Percentiles rank a stretch among this genome's conserved stretches.
These are phyloP conservation scores for Skeletonema potamos DNA, from an alignment of 108 stramenopile species.

Conservation along the genomic window DNA sequence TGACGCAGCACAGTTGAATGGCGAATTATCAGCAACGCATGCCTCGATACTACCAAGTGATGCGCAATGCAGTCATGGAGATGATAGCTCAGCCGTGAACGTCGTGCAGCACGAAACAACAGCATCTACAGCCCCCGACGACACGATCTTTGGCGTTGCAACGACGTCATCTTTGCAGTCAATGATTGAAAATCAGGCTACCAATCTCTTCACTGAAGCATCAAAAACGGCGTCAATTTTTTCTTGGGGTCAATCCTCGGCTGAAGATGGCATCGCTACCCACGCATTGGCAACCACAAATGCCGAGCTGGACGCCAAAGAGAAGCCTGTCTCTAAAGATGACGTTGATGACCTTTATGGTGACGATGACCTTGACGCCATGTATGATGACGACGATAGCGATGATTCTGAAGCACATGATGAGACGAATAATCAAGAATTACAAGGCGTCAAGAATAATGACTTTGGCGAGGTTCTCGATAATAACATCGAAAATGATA, in stretches of 20 bases:
- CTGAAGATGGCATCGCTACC: not conserved
- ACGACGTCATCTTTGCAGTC: not conserved
- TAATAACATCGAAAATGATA: not conserved
- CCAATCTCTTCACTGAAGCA: slow-evolving; percentile 15
- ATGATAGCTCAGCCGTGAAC: not conserved
- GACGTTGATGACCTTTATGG: not conserved
- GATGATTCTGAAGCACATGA: not conserved
- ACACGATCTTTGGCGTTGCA: slow-evolving; percentile 1
- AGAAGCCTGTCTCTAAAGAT: not conserved
- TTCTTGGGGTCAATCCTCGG: slow-evolving; percentile 10
- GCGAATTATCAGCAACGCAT: not conserved
- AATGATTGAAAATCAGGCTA: slow-evolving; percentile 22
- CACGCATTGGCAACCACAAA: not conserved
- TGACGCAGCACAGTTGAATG: not conserved
- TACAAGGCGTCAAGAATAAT: not conserved
- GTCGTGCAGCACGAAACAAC: not conserved
- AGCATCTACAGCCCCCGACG: not conserved
- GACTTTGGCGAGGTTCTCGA: not conserved
- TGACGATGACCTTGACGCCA: not conserved
- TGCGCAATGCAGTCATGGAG: not conserved
- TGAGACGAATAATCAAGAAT: not conserved
- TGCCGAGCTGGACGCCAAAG: not conserved
- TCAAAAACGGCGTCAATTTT: slow-evolving; percentile 13
- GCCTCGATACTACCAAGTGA: not conserved
- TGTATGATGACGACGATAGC: slow-evolving; percentile 8